These are phyloP conservation scores for Termitomyces eurrhizus DNA, from an alignment of 768 basidiomycete species.

Conservation along the genomic window DNA sequence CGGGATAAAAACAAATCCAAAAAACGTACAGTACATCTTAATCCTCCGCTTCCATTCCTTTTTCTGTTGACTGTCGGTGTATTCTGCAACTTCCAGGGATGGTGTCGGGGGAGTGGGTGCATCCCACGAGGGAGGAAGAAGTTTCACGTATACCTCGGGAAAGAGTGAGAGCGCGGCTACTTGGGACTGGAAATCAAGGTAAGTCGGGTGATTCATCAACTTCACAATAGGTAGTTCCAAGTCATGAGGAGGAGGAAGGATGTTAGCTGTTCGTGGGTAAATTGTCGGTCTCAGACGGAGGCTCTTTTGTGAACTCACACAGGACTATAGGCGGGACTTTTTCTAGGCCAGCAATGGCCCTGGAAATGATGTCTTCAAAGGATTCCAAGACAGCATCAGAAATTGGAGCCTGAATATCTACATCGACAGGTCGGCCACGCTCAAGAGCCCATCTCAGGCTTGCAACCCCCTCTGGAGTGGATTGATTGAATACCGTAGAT, in stretches of 20 bases:
- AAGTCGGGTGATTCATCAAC: conserved; percentile 74
- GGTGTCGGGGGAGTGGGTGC: conserved; percentile 49
- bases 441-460: conserved; percentile 66
- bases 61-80: conserved; percentile 43
- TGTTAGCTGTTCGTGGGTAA: conserved; percentile 49
- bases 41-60: conserved; percentile 70
- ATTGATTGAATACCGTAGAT: conserved; percentile 50
- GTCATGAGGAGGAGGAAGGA: conserved; percentile 77
- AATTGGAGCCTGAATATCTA: conserved; percentile 59
- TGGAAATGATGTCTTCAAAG: conserved; percentile 69
- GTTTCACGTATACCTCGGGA: conserved; percentile 68
- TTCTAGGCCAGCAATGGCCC: conserved; percentile 45
- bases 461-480: conserved; percentile 45
- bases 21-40: conserved; percentile 79
- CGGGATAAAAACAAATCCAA: conserved; percentile 2
- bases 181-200: conserved; percentile 68
- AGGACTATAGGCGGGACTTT: conserved; percentile 59
- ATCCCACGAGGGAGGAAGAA: conserved; percentile 74
- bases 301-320: conserved; percentile 39
- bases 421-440: conserved; percentile 61
- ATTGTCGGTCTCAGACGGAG: conserved; percentile 5
- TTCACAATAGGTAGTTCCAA: conserved; percentile 70
- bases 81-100: conserved; percentile 32
- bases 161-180: conserved; percentile 71
- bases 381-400: conserved; percentile 54